Evolutionary conservation across 495 filamentous ascomycete genomes (phyloP), one percentile per base, ranked within the genome.

Genomic region (Aspergillus coremiiformis): DNA sequence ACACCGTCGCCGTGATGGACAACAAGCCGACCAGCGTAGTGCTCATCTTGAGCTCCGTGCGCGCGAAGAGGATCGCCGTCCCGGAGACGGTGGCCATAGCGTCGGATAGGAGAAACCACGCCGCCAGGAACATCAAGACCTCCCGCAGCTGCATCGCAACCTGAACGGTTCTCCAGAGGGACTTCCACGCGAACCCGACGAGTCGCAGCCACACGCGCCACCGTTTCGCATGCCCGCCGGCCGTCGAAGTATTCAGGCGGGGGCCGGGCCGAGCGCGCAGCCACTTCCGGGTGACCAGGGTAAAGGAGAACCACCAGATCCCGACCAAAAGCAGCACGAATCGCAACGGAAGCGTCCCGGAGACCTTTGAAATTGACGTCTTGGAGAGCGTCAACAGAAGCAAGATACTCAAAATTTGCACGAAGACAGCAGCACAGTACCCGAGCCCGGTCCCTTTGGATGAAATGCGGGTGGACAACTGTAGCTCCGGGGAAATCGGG

Each of bases 41-140:
- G 44, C 83, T 79, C 84, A 96, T 86, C 54, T 84, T 75, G 4
- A 96, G 78, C 51, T 89, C 81, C 0, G 90, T 96, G 61, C 93
- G 93, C 15, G 89, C 90, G 59, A 91, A 96, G 4, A 96, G 77
- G 23, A 96, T 86, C n/a, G 90, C 90, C 3, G 90, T 94, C 2
- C 87, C 90, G 9, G 86, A 90, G 3, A 91, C 87, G 0, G 90
- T 96, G 15, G 90, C 90, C 52, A 96, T 86, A 30, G 85, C 88
- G 53, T 96, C 90, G 10, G 84, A 88, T 0, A 96, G 75, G 33
- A 96, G 71, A 66, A 96, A 96, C 90, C 90, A 96, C 3, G 87
- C 88, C 3, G 78, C 78, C 5, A 95, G 76, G 63, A 96, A 96
- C 22, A 95, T 72, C 17, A 90, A 66, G 23, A 95, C 82, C 61